Evolutionary conservation across 805 yeast genomes (phyloP).

Genomic region (Yarrowia divulgata): DNA sequence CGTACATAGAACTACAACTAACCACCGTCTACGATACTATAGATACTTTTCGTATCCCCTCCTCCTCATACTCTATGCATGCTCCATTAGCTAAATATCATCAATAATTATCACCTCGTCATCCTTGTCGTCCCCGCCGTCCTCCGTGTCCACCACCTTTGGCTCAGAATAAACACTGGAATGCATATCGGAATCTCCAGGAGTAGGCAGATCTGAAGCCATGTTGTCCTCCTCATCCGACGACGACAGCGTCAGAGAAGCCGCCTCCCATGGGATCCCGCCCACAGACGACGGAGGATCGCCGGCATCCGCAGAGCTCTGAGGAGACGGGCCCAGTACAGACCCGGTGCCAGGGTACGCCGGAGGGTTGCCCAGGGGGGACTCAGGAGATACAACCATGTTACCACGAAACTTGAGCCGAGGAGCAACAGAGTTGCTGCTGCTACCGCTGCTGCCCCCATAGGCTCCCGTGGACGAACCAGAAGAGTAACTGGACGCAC

Average conservation of each 20-base stretch:
- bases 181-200: slow-evolving; percentile 36
- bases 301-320: slow-evolving; percentile 29
- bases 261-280: slow-evolving; percentile 32
- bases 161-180: slow-evolving; percentile 33
- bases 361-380: slow-evolving; percentile 28
- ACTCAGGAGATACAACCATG: slow-evolving; percentile 21
- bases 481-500: slow-evolving; percentile 32
- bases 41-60: too few species aligned
- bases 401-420: slow-evolving; percentile 34
- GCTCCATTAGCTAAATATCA: slow-evolving; percentile 32
- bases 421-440: slow-evolving; percentile 21
- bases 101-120: slow-evolving; percentile 30
- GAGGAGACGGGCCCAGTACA: slow-evolving; percentile 37
- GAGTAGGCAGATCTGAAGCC: slow-evolving; percentile 25
- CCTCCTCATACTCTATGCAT: slow-evolving; percentile 16
- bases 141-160: slow-evolving; percentile 9
- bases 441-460: slow-evolving; percentile 21
- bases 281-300: slow-evolving; percentile 29
- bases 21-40: too few species aligned
- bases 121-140: background rate
- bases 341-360: slow-evolving; percentile 33
- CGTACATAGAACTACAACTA: background rate
- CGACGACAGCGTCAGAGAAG: slow-evolving; percentile 29
- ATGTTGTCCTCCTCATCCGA: slow-evolving; percentile 30
- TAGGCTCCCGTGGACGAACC: slow-evolving; percentile 26